phyloP scores from a whole-genome alignment of 345 rosid genomes.

The Physaria fendleri region DNA sequence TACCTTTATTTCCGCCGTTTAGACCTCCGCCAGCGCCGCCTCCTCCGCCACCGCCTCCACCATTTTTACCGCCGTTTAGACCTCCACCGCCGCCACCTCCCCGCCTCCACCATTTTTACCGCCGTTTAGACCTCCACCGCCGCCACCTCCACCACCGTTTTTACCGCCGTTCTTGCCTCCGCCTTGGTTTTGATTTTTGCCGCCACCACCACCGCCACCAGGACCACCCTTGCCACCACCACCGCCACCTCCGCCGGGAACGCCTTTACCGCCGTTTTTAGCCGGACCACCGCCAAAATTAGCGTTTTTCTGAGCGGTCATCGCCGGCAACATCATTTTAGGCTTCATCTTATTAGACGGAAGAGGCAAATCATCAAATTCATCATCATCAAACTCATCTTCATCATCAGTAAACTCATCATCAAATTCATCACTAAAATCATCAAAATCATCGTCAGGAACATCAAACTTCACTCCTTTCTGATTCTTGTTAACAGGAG shows the following conservation, averaged over 20 bases:
- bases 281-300: conserved; percentile 31
- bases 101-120: conserved; percentile 33
- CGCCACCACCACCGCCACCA: too few species aligned
- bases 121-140: conserved; percentile 24
- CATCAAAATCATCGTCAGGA: conserved; percentile 49
- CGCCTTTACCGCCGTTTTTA: conserved; percentile 40
- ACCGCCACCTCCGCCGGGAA: too few species aligned
- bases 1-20: too few species aligned
- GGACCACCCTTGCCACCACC: too few species aligned
- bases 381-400: conserved; percentile 33
- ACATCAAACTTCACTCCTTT: conserved; percentile 41
- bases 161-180: too few species aligned
- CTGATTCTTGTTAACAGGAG: conserved; percentile 29
- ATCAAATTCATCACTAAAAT: conserved; percentile 32
- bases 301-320: conserved; percentile 45
- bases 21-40: too few species aligned
- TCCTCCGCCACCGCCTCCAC: too few species aligned
- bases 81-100: conserved; percentile 27
- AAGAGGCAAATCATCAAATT: conserved; percentile 40
- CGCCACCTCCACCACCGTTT: conserved; percentile 34
- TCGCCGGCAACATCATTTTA: conserved; percentile 34
- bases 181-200: conserved; percentile 34
- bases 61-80: conserved; percentile 21
- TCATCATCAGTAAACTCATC: conserved; percentile 40
- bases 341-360: conserved; percentile 46